Percentiles rank a stretch among this genome's conserved stretches.
These are phyloP conservation scores for Castanea mollissima DNA, from an alignment of 306 rosid species.

Conservation along the genomic window DNA sequence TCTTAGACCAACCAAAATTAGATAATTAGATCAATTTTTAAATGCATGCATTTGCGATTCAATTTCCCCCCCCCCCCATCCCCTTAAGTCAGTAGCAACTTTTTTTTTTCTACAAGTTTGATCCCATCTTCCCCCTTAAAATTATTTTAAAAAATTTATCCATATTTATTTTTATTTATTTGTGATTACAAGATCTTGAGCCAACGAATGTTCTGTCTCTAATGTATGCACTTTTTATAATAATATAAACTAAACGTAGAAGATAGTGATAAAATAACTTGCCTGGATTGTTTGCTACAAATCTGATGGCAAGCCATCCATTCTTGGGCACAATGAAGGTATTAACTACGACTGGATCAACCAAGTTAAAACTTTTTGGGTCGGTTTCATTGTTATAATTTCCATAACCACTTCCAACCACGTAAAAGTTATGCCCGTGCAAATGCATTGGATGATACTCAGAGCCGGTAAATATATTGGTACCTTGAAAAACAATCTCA, in stretches of 20 bases:
- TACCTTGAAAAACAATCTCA: constrained; percentile 17
- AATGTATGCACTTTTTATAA: too few relatives aligned
- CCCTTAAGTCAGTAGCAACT: too few relatives aligned
- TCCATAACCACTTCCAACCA: background rate
- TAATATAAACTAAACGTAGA: background rate
- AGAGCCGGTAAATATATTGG: background rate
- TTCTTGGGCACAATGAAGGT: constrained; percentile 32
- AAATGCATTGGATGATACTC: constrained; percentile 21
- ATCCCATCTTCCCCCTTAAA: too few relatives aligned
- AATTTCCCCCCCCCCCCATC: too few relatives aligned
- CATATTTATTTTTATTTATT: too few relatives aligned
- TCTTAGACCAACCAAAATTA: too few relatives aligned
- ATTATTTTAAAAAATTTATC: too few relatives aligned
- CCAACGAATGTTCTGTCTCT: too few relatives aligned
- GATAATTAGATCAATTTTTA: too few relatives aligned
- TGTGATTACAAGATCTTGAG: too few relatives aligned
- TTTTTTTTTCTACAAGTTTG: too few relatives aligned
- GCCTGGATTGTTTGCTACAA: constrained; percentile 26
- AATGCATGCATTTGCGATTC: too few relatives aligned
- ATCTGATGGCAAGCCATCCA: constrained; percentile 15
- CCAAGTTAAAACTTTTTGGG: constrained; percentile 30
- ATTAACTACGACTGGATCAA: constrained; percentile 31
- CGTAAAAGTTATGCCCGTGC: background rate
- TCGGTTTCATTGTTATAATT: constrained; percentile 5
- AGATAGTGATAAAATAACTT: background rate